Percentiles rank a stretch among this genome's conserved stretches.
phyloP scores from a whole-genome alignment of 2,329 filamentous ascomycete species.

The Sporothrix pseudoabietina region DNA sequence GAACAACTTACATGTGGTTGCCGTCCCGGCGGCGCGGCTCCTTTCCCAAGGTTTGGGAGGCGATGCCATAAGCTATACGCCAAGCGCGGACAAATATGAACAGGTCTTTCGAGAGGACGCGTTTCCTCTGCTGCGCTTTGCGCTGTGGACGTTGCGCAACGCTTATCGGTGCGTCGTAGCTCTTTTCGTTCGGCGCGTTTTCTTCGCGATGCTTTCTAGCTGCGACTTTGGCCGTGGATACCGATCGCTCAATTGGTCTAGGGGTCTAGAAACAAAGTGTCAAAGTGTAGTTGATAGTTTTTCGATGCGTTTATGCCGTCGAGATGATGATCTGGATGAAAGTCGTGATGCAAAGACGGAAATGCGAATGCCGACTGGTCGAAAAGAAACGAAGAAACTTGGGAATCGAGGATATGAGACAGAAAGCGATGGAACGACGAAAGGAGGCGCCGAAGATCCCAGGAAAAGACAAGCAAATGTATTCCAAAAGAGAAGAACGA shows the following conservation, averaged over 20 bases:
- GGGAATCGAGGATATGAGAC: neutral
- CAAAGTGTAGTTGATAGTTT: neutral
- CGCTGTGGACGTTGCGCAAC: neutral
- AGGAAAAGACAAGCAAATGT: neutral
- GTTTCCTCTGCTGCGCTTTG: neutral
- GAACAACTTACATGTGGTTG: conserved; percentile 25
- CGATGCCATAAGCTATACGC: conserved; percentile 62
- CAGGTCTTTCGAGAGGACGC: neutral
- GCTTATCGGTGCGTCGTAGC: neutral
- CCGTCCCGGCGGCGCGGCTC: conserved; percentile 59
- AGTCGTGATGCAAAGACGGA: neutral
- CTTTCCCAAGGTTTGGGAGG: conserved; percentile 98
- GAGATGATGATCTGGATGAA: neutral
- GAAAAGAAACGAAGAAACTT: neutral
- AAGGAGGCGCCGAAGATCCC: conserved; percentile 15
- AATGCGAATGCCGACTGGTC: neutral
- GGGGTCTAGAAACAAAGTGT: neutral
- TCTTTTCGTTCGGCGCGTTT: neutral
- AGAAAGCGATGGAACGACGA: conserved; percentile 2
- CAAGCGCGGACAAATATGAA: conserved; percentile 10
- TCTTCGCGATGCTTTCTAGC: neutral
- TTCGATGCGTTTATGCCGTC: neutral
- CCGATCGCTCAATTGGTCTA: neutral
- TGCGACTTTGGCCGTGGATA: neutral
- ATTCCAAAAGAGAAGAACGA: conserved; percentile 20